Evolutionary conservation across 306 rosid species (phyloP), one percentile per base, ranked within the genome.

Genomic region (Glycyrrhiza uralensis): DNA sequence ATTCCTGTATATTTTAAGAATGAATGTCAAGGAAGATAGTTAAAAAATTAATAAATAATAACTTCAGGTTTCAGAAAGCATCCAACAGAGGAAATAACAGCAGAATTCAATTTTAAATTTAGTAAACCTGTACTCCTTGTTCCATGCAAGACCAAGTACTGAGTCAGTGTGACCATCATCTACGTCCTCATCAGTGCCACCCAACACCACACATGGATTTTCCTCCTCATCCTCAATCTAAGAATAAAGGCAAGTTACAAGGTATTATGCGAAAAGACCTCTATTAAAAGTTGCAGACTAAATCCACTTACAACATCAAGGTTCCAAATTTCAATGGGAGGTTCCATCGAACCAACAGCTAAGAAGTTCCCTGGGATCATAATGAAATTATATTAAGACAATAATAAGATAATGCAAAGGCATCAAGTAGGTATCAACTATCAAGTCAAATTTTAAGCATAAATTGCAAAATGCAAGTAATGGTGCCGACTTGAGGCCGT

Each of bases 131-230:
- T n/a, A 89, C 77, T 86, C 88, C 84, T 87, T 92, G 85, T 89
- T 92, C 97, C 97, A 92, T 71, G 96, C 94, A 83, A 92, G 97
- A 60, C 94, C 93, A 15, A 92, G 90, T 30, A 92, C 94, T 0
- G 97, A 83, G 72, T 86, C 92, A 20, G 84, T 89, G 87, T 92
- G 97, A 68, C 97, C n/a, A n/a, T 14, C 91, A 54, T 91, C 89
- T 79, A 75, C 98, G 81, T 63, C 82, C 76, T 89, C 87, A 39
- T 60, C 72, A 74, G 75, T 54, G 56, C 97, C 97, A 22, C 96
- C 97, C 63, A 92, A 74, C 41, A 84, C 68, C 33, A 66, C 58
- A 39, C 80, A 87, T 54, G 97, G 97, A 78, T 87, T 82, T 35
- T 87, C 91, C 64, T 82, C 93, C 76, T 89, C 96, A 75, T 85